Conservation (phyloP, 1,284 basidiomycete genomes). For the Coniophora puteana region DNA sequence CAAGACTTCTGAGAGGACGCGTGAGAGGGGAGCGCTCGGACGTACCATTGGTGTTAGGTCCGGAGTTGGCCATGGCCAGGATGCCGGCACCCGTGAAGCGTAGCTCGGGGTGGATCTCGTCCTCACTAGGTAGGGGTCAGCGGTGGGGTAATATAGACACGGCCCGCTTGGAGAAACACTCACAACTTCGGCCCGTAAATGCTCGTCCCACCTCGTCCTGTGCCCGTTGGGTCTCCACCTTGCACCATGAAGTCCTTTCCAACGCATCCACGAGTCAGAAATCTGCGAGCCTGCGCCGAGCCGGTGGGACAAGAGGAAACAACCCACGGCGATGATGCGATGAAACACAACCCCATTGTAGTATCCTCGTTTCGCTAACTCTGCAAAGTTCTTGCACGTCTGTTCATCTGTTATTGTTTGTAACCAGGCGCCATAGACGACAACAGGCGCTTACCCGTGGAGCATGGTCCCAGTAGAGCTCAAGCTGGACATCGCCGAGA, state of each 20-base stretch:
- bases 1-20: conserved; percentile 2
- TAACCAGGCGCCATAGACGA: not conserved
- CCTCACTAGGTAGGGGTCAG: conserved; percentile 50
- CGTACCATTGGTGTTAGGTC: conserved; percentile 89
- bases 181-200: conserved; percentile 92
- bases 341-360: conserved; percentile 89
- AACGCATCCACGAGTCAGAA: too few species aligned
- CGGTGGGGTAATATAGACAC: too few species aligned
- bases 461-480: conserved; percentile 89
- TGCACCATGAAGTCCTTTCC: conserved; percentile 93
- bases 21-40: conserved; percentile 7
- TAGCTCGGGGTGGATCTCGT: conserved; percentile 85
- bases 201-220: conserved; percentile 88
- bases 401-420: conserved; percentile 32
- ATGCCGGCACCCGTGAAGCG: conserved; percentile 96
- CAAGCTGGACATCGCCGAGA: conserved; percentile 83
- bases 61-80: conserved; percentile 94
- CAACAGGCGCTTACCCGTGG: conserved; percentile 59
- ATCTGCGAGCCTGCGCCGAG: too few species aligned
- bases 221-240: conserved; percentile 92
- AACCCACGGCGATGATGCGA: conserved; percentile 77
- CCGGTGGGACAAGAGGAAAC: not conserved
- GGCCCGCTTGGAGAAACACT: not conserved
- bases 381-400: conserved; percentile 94
- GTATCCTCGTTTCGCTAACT: conserved; percentile 80